phyloP scores from a whole-genome alignment of 768 basidiomycete genomes.

The Sarcodon aspratus region DNA sequence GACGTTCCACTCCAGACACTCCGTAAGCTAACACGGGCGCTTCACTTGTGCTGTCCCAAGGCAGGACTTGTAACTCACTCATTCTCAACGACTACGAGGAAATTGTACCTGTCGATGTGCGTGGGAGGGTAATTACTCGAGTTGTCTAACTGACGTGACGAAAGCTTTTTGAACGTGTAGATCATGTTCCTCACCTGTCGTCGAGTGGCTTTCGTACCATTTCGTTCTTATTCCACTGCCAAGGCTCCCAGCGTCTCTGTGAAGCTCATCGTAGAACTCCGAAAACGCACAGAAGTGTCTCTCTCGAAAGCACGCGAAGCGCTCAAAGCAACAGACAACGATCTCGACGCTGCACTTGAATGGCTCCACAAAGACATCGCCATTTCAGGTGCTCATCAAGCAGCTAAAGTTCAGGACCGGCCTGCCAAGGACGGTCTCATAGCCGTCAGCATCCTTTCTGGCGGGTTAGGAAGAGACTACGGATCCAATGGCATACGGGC shows the following conservation, averaged over 20 bases:
- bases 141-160: too few relatives aligned
- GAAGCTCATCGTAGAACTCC: conserved; percentile 75
- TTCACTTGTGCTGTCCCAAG: too few relatives aligned
- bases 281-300: conserved; percentile 72
- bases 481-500: conserved; percentile 45
- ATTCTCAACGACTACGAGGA: too few relatives aligned
- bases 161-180: too few relatives aligned
- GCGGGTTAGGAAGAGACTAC: conserved; percentile 25
- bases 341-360: conserved; percentile 58
- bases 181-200: conserved; percentile 8
- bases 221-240: conserved; percentile 41
- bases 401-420: conserved; percentile 74
- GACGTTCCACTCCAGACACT: too few relatives aligned
- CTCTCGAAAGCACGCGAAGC: conserved; percentile 86
- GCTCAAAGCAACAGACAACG: conserved; percentile 60
- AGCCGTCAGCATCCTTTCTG: conserved; percentile 62
- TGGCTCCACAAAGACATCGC: conserved; percentile 76
- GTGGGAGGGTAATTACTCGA: too few relatives aligned
- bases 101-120: too few relatives aligned
- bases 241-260: conserved; percentile 44
- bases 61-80: too few relatives aligned
- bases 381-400: conserved; percentile 64
- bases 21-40: too few relatives aligned
- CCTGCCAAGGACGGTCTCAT: conserved; percentile 71
- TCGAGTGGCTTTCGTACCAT: conserved; percentile 4